These are phyloP conservation scores for Allium cepa DNA, from an alignment of 106 monocot genomes.

Conservation along the genomic window DNA sequence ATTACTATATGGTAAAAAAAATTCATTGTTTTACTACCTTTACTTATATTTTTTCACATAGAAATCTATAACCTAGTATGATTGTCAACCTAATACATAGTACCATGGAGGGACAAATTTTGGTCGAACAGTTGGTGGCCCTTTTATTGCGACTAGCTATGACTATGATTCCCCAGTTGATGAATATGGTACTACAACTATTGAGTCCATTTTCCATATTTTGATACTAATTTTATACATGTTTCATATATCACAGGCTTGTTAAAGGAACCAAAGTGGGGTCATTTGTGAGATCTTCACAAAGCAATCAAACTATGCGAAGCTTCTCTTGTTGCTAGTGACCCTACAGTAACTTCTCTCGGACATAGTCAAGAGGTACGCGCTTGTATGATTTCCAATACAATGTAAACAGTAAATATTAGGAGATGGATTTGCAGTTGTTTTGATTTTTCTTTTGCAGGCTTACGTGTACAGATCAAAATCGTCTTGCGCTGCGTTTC, in stretches of 20 bases:
- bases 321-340: conserved; percentile 58
- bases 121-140: conserved; percentile 86
- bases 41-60: neutral
- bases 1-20: conserved; percentile 95
- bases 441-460: conserved; percentile 18
- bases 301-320: conserved; percentile 87
- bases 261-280: conserved; percentile 90
- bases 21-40: neutral
- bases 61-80: neutral
- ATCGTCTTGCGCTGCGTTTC: conserved; percentile 83
- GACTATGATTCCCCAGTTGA: conserved; percentile 15
- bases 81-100: conserved; percentile 12
- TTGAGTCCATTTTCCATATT: neutral
- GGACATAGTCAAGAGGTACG: conserved; percentile 71
- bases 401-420: neutral
- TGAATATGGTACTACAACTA: conserved; percentile 64
- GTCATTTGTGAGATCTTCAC: conserved; percentile 91
- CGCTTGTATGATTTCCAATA: neutral
- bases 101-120: conserved; percentile 93
- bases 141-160: conserved; percentile 28
- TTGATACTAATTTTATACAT: neutral
- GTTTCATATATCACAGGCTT: neutral
- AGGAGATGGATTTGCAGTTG: neutral
- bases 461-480: conserved; percentile 66
- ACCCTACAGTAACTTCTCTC: conserved; percentile 51